Conservation (phyloP, 2,329 filamentous ascomycete genomes). For the Diaporthe caulivora region DNA sequence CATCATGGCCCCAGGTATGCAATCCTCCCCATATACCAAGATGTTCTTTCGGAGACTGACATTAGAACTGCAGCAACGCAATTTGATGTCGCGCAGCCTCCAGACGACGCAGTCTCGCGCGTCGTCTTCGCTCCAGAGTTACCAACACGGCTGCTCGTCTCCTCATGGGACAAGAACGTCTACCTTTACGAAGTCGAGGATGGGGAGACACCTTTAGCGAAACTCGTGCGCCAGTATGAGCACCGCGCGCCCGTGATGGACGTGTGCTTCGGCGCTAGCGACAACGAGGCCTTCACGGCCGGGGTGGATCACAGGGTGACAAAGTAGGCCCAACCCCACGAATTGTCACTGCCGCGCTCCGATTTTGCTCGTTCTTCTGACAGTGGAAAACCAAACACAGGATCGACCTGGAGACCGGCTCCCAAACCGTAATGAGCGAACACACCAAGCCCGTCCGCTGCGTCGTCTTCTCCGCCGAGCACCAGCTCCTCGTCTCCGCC, state of each 20-base stretch:
- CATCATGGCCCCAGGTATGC: constrained; percentile 58
- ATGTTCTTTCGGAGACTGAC: constrained; percentile 39
- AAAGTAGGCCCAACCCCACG: constrained; percentile 63
- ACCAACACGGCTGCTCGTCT: constrained; percentile 84
- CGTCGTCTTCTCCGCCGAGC: constrained; percentile 82
- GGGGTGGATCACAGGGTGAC: constrained; percentile 90
- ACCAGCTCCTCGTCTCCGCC: constrained; percentile 85
- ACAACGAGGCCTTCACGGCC: constrained; percentile 86
- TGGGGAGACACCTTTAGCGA: constrained; percentile 68
- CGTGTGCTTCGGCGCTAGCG: constrained; percentile 87
- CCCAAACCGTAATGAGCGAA: constrained; percentile 80
- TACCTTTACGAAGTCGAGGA: constrained; percentile 85
- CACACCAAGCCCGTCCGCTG: constrained; percentile 85
- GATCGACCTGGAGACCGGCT: constrained; percentile 78
- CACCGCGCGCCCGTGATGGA: constrained; percentile 90
- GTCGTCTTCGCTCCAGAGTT: constrained; percentile 85
- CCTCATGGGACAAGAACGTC: constrained; percentile 93
- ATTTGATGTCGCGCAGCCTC: constrained; percentile 85
- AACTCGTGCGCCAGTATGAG: constrained; percentile 79
- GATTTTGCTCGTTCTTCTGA: not conserved
- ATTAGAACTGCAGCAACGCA: constrained; percentile 67
- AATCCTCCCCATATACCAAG: not conserved
- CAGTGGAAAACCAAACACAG: constrained; percentile 45
- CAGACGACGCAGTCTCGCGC: constrained; percentile 87
- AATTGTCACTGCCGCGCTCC: not conserved